phyloP scores from a whole-genome alignment of 208 protist species.

The Leishmania tropica region DNA sequence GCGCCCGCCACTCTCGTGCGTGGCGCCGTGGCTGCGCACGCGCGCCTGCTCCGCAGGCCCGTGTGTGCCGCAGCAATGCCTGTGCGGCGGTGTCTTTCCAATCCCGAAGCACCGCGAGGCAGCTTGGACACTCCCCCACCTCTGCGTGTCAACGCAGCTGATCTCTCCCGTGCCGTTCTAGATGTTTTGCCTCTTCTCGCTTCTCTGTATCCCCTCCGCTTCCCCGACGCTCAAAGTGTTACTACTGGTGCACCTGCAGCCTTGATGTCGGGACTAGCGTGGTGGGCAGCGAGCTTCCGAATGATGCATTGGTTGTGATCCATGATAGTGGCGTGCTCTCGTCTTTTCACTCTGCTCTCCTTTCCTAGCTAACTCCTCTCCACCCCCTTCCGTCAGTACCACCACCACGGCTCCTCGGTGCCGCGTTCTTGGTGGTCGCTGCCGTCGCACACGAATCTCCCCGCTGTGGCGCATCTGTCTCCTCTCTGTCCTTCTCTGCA shows the following conservation, averaged over 20 bases:
- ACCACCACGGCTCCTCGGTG: not conserved
- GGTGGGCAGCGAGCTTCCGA: not conserved
- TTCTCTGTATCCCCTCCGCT: not conserved
- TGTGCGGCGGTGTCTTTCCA: conserved; percentile 21
- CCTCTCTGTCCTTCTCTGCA: not conserved
- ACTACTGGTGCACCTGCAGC: not conserved
- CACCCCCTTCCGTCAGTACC: not conserved
- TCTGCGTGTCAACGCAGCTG: conserved; percentile 27
- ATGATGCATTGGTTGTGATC: not conserved
- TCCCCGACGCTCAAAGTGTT: not conserved
- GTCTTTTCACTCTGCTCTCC: not conserved
- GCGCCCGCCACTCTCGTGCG: conserved; percentile 2
- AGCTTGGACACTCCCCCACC: conserved; percentile 4
- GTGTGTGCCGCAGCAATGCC: conserved; percentile 34
- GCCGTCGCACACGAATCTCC: not conserved
- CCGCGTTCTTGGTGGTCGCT: not conserved
- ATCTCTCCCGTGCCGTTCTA: conserved; percentile 18
- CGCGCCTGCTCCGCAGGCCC: conserved; percentile 11
- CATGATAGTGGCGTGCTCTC: not conserved
- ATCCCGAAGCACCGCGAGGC: conserved; percentile 33
- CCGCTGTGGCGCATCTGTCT: not conserved
- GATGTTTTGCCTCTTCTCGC: not conserved
- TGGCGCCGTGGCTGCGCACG: conserved; percentile 28
- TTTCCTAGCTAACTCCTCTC: not conserved
- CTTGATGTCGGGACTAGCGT: not conserved